Base-by-base conservation (phyloP, 1,139 yeast species). In the Hemisphaericaspora xylofermentans region DNA sequence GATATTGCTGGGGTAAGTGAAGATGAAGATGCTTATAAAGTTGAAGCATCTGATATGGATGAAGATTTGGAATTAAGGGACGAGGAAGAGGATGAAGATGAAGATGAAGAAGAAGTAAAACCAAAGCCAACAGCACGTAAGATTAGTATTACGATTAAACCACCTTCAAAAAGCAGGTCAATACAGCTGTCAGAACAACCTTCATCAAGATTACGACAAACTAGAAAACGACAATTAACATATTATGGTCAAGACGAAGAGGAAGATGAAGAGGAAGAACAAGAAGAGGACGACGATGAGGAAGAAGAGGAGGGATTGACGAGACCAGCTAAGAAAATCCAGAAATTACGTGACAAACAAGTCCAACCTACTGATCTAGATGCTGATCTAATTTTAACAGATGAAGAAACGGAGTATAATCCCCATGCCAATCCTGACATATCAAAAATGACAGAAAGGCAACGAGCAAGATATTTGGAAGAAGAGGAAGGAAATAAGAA, bases 371-470 rank as follows among this genome's bases (percentile, higher is more conserved):
- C 56, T 35, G 64, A 60, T 29, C 46, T 69, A 24, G 75, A 71
- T 44, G 70, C 63, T 2, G 76, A 71, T 35, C 56, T 71, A 40
- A 50, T 69, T 3, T 58, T 71, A 31, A 70, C 75, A 0, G 77
- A 71, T 43, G 77, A 70, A 51, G 75, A 69, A 47, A 57, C 63
- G 7, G 77, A 71, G 45, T 67, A 69, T 45, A 64, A 69, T 43
- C 72, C 73, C 4, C 61, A 60, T 38, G 65, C 63, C 27, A 61
- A 63, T 43, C 71, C 73, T 5, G 84, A 80, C 51, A 53, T 74
- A 7, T 63, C 80, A 9, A 73, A 77, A 46, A 73, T 80, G 80
- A 80, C 86, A 0, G 85, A 80, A 47, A 63, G 86, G 53, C 87
- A 81, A 55, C 57, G 84, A 35, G 74, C 81, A 2, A 68, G 71